Percentiles rank a stretch among this genome's conserved stretches.
phyloP scores from a whole-genome alignment of 192 early-diverging fungal species.

The Coemansia sp. region DNA sequence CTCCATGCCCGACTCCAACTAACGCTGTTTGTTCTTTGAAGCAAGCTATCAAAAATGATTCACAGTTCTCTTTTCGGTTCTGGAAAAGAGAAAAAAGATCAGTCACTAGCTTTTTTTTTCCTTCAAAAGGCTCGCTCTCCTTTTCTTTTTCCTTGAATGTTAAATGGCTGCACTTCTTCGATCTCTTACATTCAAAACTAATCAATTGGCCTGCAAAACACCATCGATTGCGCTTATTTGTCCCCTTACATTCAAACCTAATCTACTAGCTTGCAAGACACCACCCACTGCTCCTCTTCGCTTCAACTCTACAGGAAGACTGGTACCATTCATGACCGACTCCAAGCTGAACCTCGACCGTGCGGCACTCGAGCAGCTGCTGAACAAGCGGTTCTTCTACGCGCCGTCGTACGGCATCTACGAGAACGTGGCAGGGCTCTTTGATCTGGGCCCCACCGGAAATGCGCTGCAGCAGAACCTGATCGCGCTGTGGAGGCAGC shows the following conservation, averaged over 20 bases:
- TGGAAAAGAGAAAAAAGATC: too few species aligned
- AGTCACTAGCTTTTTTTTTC: background rate
- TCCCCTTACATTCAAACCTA: background rate
- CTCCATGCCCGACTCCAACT: background rate
- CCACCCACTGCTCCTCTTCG: background rate
- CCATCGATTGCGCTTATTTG: background rate
- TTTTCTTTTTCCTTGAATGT: background rate
- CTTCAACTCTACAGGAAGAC: constrained; percentile 24
- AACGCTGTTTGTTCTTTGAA: too few species aligned
- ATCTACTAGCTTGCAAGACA: background rate
- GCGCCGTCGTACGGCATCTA: constrained; percentile 96
- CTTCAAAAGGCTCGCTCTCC: background rate
- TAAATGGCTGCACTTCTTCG: constrained; percentile 10
- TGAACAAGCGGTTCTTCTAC: constrained; percentile 94
- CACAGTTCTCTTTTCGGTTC: too few species aligned
- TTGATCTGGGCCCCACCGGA: constrained; percentile 96
- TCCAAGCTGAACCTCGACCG: constrained; percentile 61
- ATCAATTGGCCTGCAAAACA: too few species aligned
- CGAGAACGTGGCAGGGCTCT: constrained; percentile 95
- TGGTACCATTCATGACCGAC: constrained; percentile 31
- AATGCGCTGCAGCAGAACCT: constrained; percentile 92
- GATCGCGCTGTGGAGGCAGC: constrained; percentile 87
- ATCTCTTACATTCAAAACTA: background rate
- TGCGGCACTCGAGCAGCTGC: constrained; percentile 67
- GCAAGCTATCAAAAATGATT: too few species aligned